Conservation (phyloP, 192 early-diverging fungal species). For the Podila epigama region DNA sequence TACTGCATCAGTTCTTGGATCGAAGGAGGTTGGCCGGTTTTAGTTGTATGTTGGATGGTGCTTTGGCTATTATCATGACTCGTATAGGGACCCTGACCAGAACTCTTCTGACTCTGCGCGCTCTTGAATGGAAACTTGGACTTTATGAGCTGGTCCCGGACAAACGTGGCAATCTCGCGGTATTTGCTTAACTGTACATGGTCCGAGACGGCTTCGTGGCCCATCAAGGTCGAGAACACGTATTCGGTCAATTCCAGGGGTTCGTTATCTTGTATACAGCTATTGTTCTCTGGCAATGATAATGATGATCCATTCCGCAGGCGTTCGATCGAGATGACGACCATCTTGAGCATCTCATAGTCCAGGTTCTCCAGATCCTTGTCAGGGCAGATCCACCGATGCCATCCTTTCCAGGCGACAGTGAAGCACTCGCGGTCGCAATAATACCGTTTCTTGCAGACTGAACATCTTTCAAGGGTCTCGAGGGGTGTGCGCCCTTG, state of each 20-base stretch:
- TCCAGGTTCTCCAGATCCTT: conserved; percentile 47
- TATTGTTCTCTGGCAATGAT: not conserved
- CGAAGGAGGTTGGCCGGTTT: conserved; percentile 30
- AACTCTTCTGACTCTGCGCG: not conserved
- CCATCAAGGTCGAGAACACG: conserved; percentile 55
- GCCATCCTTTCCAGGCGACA: conserved; percentile 43
- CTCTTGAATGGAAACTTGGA: conserved; percentile 41
- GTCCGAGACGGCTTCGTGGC: conserved; percentile 42
- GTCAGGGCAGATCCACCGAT: conserved; percentile 34
- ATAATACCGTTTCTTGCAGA: conserved; percentile 45
- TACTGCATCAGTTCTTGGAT: conserved; percentile 52
- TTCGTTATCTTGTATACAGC: conserved; percentile 5
- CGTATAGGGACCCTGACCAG: no score
- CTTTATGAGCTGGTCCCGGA: conserved; percentile 32
- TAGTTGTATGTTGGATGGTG: no score
- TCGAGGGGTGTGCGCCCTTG: not conserved
- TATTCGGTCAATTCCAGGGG: conserved; percentile 24
- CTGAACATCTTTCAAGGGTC: conserved; percentile 35
- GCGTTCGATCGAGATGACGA: conserved; percentile 49
- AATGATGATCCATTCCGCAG: conserved; percentile 33
- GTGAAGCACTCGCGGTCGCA: conserved; percentile 37
- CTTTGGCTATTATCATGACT: no score
- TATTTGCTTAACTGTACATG: conserved; percentile 28
- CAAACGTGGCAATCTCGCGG: conserved; percentile 25
- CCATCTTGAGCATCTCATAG: conserved; percentile 56